These are phyloP conservation scores for Fraxinus angustifolia DNA, from an alignment of 305 asterid genomes.

Conservation along the genomic window DNA sequence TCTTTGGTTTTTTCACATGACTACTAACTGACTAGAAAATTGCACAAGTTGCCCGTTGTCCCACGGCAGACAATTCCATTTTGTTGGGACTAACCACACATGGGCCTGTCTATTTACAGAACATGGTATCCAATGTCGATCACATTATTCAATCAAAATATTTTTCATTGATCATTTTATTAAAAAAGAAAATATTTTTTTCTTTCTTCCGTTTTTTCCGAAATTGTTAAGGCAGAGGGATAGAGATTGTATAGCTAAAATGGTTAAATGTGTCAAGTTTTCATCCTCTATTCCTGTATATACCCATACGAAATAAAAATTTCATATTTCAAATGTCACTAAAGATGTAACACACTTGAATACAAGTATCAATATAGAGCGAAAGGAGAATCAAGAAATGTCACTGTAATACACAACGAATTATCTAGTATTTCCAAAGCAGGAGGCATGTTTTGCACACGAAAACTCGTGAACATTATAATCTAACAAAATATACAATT, in stretches of 20 bases:
- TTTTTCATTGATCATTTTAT: not conserved
- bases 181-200: not conserved
- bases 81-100: constrained; percentile 6
- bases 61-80: not conserved
- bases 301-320: not conserved
- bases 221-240: not conserved
- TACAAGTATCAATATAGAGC: not conserved
- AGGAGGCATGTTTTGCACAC: not conserved
- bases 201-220: not conserved
- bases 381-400: not conserved
- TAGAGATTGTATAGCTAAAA: not conserved
- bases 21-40: not conserved
- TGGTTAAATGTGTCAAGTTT: not conserved
- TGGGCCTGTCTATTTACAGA: not conserved
- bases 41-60: not conserved
- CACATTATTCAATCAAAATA: not conserved
- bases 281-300: not conserved
- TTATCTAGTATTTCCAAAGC: not conserved
- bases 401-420: not conserved
- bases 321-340: not conserved
- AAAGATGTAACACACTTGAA: not conserved
- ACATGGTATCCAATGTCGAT: constrained; percentile 4
- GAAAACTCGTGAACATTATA: not conserved
- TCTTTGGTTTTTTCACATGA: not conserved
- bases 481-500: constrained; percentile 21